Conservation (phyloP, 2,329 filamentous ascomycete species). For the Trichoderma endophyticum region DNA sequence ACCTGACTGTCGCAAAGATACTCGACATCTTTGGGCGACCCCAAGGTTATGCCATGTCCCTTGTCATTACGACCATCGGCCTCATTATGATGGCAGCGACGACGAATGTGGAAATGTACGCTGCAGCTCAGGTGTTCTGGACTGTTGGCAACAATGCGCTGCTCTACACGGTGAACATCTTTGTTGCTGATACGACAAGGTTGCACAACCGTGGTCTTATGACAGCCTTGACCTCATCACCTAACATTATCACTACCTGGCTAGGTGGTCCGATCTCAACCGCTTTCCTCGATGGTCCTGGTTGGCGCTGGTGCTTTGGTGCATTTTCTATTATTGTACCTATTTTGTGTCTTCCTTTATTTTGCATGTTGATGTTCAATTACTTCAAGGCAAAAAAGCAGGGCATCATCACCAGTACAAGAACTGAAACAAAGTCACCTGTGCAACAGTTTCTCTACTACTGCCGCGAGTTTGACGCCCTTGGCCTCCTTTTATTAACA, state of each 20-base stretch:
- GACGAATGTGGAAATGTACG: conserved; percentile 39
- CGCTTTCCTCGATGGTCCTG: conserved; percentile 46
- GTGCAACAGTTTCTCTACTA: neutral
- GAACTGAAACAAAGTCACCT: neutral
- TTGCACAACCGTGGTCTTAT: conserved; percentile 14
- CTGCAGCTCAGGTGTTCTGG: conserved; percentile 60
- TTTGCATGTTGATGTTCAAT: conserved; percentile 51
- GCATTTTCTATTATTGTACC: conserved; percentile 61
- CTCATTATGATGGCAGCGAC: conserved; percentile 61
- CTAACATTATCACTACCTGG: conserved; percentile 53
- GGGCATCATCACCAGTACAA: conserved; percentile 36
- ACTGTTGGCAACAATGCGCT: neutral
- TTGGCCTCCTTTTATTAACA: conserved; percentile 50
- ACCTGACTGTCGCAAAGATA: conserved; percentile 60
- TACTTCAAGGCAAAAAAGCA: conserved; percentile 50
- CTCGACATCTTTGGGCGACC: conserved; percentile 61
- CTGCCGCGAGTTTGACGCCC: conserved; percentile 47
- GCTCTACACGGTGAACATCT: conserved; percentile 10
- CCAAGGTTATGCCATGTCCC: conserved; percentile 52
- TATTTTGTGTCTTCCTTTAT: conserved; percentile 54
- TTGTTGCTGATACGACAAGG: conserved; percentile 18
- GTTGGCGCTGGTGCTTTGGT: conserved; percentile 64
- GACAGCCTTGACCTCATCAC: neutral
- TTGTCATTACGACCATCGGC: conserved; percentile 43
- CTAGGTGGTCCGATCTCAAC: conserved; percentile 54